Conservation (phyloP, 306 rosid species). For the Calophaca sinica region DNA sequence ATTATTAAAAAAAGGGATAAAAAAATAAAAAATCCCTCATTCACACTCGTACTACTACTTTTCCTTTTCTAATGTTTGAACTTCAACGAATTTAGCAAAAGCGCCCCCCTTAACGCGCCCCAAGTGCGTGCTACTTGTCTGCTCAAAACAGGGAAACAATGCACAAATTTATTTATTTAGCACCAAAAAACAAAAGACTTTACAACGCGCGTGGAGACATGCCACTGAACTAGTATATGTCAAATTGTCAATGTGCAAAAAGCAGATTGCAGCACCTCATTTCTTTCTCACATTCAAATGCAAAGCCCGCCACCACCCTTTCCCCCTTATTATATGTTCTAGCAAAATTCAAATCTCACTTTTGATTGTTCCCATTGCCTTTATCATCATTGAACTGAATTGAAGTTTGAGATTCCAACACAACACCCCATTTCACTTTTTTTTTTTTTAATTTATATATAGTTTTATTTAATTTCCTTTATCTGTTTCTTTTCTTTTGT, state of each 20-base stretch:
- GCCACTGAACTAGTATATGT: conserved; percentile 47
- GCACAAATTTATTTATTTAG: conserved; percentile 37
- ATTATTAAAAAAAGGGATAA: too few species aligned
- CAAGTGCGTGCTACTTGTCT: conserved; percentile 48
- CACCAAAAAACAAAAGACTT: conserved; percentile 52
- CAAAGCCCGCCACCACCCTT: conserved; percentile 77
- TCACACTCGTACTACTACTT: neutral
- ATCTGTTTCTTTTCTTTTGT: conserved; percentile 14
- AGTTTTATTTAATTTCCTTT: neutral
- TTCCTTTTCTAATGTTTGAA: neutral
- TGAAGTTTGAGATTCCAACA: conserved; percentile 39
- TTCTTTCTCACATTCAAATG: conserved; percentile 66
- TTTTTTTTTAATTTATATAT: neutral
- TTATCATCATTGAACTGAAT: conserved; percentile 47
- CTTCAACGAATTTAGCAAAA: conserved; percentile 12
- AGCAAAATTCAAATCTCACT: conserved; percentile 62
- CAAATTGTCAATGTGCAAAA: conserved; percentile 25
- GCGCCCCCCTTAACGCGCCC: conserved; percentile 41
- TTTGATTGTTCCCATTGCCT: conserved; percentile 34
- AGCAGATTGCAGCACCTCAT: neutral
- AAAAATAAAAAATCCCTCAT: too few species aligned
- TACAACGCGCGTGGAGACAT: conserved; percentile 64
- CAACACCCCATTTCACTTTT: conserved; percentile 21
- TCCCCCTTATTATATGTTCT: neutral
- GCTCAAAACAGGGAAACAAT: conserved; percentile 17